Base-by-base conservation (phyloP, 1,284 basidiomycete species). In the Retiboletus fuscus region DNA sequence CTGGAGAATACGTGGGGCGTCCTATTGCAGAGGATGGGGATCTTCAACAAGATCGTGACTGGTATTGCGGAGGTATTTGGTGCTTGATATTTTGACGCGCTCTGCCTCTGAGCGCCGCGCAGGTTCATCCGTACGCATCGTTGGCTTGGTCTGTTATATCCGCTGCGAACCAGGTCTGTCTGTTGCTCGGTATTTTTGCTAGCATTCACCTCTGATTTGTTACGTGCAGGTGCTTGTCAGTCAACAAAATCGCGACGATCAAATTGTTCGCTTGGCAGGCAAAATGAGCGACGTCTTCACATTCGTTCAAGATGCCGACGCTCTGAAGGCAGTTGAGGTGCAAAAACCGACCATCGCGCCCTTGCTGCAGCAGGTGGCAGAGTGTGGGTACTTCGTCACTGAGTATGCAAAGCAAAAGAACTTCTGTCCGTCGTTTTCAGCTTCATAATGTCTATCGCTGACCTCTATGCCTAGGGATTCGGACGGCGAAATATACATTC, bases 381-480 rank as follows among this genome's bases (percentile, higher is more conserved):
- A 69, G 41, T 69, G 68, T 46, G 57, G 63, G 8, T 69, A 69
- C 41, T 69, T 69, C 30, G 53, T 69, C 26, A 6, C 62, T 5
- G 61, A 68, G 18, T 68, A 65, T 10, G 62, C 55, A 12, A 57
- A 64, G 18, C 67, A 49, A 20, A 61, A 61, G 41, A 61, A 61
- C 41, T 61, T 61, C 24, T 61, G 60, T 61, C 8, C 3, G 60
- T 61, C 41, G n/a, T 24, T 5, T 11, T 26, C n/a, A 10, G 11
- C n/a, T 34, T 13, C 24, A 6, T 8, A 15, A 12, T 22, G 39
- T n/a, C 39, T 13, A n/a, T 30, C 22, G 10, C 24, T 49, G 5
- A 49, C 18, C 47, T 49, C 11, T 20, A 4, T 20, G 6, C 5
- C 3, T 3, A 70, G 69, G 61, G 69, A 39, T 58, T 70, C 69